Conservation (phyloP, 1,139 yeast genomes). For the Saccharomyces hybrid region DNA sequence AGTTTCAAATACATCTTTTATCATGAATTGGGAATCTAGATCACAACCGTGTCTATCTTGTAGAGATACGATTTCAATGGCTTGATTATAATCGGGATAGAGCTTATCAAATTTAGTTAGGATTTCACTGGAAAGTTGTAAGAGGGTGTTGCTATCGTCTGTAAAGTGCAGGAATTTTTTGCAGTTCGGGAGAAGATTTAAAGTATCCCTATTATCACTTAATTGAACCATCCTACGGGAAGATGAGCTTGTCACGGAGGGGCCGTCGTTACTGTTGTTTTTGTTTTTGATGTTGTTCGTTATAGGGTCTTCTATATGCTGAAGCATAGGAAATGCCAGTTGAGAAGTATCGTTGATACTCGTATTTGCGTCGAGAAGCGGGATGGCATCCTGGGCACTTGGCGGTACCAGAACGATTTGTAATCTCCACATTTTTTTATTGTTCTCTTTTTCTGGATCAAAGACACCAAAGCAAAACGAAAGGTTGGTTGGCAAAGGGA, state of each 20-base stretch:
- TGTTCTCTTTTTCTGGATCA: too few relatives aligned
- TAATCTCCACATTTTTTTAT: slow-evolving; percentile 16
- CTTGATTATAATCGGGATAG: slow-evolving; percentile 50
- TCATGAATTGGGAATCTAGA: slow-evolving; percentile 63
- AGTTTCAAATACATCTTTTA: slow-evolving; percentile 49
- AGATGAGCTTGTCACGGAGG: neutral
- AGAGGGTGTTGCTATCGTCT: slow-evolving; percentile 37
- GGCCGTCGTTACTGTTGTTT: neutral
- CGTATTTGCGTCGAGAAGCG: neutral
- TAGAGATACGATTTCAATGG: slow-evolving; percentile 44
- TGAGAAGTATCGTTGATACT: neutral
- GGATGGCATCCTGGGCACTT: slow-evolving; percentile 10
- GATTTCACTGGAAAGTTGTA: slow-evolving; percentile 45
- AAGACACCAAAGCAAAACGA: too few relatives aligned
- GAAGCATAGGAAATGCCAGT: neutral
- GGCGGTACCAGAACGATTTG: slow-evolving; percentile 25
- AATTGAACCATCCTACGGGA: neutral
- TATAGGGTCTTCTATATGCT: neutral
- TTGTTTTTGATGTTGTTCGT: neutral
- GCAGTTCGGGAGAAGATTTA: slow-evolving; percentile 14
- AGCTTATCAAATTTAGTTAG: slow-evolving; percentile 45
- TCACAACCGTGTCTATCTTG: slow-evolving; percentile 64
- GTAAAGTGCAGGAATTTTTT: slow-evolving; percentile 59
- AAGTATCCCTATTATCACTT: slow-evolving; percentile 5
- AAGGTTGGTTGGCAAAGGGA: too few relatives aligned